Evolutionary conservation across 306 rosid genomes (phyloP), one percentile per base, ranked within the genome.

Genomic region (Glycine tomentella): DNA sequence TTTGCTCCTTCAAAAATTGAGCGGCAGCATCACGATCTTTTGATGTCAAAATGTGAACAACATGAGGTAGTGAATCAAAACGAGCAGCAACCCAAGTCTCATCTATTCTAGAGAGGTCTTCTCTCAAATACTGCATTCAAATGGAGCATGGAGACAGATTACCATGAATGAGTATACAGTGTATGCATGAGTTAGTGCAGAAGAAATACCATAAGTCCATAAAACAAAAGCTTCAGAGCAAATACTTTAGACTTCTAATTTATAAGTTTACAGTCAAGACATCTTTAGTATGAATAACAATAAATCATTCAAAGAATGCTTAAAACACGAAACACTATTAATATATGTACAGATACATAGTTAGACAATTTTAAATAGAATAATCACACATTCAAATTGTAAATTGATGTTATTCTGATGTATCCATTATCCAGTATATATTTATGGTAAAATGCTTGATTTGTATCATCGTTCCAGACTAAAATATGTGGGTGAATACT

Each of bases 31-130:
- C 99, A 65, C 99, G 99, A 74, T 93, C 97, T 93, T 93, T 96
- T 57, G 99, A 96, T 12, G 99, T 96, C 85, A 96, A 89, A 76
- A 93, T 96, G 86, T 90, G 99, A 53, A 96, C 99, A 87, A 96
- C 99, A 78, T 96, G 97, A 78, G 99, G 99, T 62, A 96, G 83
- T n/a, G 99, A 93, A 87, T 96, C 99, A 88, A 96, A 96, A 71
- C 99, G 98, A 66, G 97, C 91, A 63, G 97, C 89, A 64, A 93
- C 87, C 99, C 99, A 96, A 87, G 74, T 88, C 88, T 92, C 99
- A 49, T 96, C 97, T 64, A 96, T 74, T 80, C 84, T 89, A 31
- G 90, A 74, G 86, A 93, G 85, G 5, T 96, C 99, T 75, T 90
- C 92, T 80, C 92, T 96, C 83, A 96, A 80, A 90, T 92, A 86